Percentiles rank a stretch among this genome's conserved stretches.
These are phyloP conservation scores for Mimosa pudica DNA, from an alignment of 306 rosid genomes.

Conservation along the genomic window DNA sequence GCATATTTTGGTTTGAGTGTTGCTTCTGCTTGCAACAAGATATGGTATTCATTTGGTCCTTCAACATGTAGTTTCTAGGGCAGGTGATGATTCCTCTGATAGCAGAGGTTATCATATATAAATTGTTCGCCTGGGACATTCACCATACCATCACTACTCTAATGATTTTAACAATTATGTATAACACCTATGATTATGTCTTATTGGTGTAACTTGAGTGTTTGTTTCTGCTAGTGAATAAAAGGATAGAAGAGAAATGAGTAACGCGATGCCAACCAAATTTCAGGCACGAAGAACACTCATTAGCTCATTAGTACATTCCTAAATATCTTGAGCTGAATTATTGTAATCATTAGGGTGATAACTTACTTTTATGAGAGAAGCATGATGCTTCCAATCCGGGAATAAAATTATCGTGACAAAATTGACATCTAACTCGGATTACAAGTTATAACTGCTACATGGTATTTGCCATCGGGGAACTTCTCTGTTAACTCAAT, in stretches of 20 bases:
- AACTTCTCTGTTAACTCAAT: slow-evolving; percentile 2
- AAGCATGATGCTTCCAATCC: slow-evolving; percentile 4
- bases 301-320: no score
- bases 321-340: not conserved
- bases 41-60: not conserved
- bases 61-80: not conserved
- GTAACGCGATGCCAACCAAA: not conserved
- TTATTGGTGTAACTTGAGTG: not conserved
- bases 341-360: not conserved
- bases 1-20: not conserved
- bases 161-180: not conserved
- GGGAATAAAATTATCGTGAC: slow-evolving; percentile 27
- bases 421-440: slow-evolving; percentile 36
- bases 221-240: not conserved
- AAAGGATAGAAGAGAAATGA: not conserved
- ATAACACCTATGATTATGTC: not conserved
- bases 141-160: not conserved
- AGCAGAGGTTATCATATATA: not conserved
- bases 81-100: not conserved
- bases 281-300: not conserved
- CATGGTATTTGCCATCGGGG: slow-evolving; percentile 11
- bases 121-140: not conserved
- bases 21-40: not conserved
- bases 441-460: slow-evolving; percentile 25
- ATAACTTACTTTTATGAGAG: not conserved